phyloP scores from a whole-genome alignment of 2,329 filamentous ascomycete species.

The Xylariaceae sp. region DNA sequence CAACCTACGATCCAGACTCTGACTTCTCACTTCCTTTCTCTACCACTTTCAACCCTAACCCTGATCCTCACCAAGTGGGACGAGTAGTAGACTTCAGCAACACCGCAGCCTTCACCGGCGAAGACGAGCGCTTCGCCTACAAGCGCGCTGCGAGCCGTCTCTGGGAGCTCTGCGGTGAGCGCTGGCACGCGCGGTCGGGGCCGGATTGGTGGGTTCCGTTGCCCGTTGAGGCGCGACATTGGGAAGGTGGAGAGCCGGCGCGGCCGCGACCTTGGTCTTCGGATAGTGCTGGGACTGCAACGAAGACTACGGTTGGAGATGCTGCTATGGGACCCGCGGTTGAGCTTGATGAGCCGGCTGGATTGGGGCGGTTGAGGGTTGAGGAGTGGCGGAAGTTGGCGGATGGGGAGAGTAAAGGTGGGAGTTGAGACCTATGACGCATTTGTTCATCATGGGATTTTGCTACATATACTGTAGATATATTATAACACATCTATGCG shows the following conservation, averaged over 20 bases:
- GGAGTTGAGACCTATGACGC: too few relatives aligned
- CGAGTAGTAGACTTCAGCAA: slow-evolving; percentile 70
- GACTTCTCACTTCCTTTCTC: slow-evolving; percentile 46
- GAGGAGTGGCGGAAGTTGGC: slow-evolving; percentile 23
- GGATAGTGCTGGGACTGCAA: not conserved
- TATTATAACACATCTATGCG: too few relatives aligned
- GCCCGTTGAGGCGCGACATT: slow-evolving; percentile 58
- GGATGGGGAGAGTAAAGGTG: not conserved
- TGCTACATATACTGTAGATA: too few relatives aligned
- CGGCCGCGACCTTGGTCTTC: slow-evolving; percentile 19
- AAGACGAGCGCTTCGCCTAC: slow-evolving; percentile 79
- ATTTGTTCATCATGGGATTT: too few relatives aligned
- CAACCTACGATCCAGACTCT: slow-evolving; percentile 52
- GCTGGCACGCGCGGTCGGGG: slow-evolving; percentile 64
- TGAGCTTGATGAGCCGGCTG: slow-evolving; percentile 42
- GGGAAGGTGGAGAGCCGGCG: slow-evolving; percentile 47
- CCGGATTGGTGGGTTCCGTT: slow-evolving; percentile 72
- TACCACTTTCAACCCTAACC: slow-evolving; percentile 29
- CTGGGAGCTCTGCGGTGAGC: slow-evolving; percentile 73
- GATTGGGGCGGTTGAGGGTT: slow-evolving; percentile 35
- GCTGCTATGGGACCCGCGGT: slow-evolving; percentile 38
- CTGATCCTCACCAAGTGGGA: too few relatives aligned
- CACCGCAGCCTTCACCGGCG: slow-evolving; percentile 66
- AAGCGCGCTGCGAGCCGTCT: slow-evolving; percentile 72
- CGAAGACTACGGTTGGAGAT: slow-evolving; percentile 26